Conservation (phyloP, 306 rosid species). For the Mimosa bimucronata region DNA sequence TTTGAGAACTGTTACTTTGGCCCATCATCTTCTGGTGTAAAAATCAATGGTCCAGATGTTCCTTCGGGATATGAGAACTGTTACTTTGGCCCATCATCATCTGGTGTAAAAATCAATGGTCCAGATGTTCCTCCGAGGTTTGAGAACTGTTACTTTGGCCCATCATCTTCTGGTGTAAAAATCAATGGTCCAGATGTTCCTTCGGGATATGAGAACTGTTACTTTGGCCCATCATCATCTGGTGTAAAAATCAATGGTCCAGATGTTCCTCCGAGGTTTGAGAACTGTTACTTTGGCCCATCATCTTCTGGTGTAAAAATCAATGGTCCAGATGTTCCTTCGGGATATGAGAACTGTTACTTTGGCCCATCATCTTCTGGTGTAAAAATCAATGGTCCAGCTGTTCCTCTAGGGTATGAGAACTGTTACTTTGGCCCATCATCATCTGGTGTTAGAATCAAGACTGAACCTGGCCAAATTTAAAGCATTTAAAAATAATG, state of each 20-base stretch:
- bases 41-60: background rate
- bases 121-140: background rate
- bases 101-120: background rate
- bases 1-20: background rate
- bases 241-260: background rate
- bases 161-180: background rate
- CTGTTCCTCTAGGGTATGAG: background rate
- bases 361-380: background rate
- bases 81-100: background rate
- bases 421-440: background rate
- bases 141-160: background rate
- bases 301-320: background rate
- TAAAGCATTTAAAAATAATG: background rate
- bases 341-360: background rate
- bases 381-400: background rate
- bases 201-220: background rate
- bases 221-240: background rate
- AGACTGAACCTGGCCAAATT: background rate
- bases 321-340: background rate
- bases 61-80: background rate
- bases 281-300: background rate
- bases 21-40: background rate
- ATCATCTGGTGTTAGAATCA: background rate
- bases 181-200: background rate
- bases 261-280: background rate